Evolutionary conservation across 768 basidiomycete genomes (phyloP).

Genomic region (Leccinum rimulosum): DNA sequence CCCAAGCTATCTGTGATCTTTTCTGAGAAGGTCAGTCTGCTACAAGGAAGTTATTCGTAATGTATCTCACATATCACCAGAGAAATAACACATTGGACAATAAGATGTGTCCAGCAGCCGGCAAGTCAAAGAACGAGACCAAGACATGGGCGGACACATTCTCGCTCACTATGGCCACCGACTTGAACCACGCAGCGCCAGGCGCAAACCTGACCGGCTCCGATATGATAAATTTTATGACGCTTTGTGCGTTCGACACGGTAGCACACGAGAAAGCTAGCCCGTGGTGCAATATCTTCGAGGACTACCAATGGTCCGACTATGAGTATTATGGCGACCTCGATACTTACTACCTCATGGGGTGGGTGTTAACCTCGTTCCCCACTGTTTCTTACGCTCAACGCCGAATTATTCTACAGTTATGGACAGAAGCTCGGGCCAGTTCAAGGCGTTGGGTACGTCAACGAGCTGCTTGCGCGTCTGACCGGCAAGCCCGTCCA

Average conservation of each 20-base stretch:
- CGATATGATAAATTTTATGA: slow-evolving; percentile 60
- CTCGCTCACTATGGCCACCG: slow-evolving; percentile 48
- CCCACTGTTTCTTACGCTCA: neutral
- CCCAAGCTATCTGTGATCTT: slow-evolving; percentile 56
- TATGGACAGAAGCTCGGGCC: slow-evolving; percentile 65
- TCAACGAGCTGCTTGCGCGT: slow-evolving; percentile 53
- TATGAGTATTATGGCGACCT: slow-evolving; percentile 71
- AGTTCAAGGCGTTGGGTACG: slow-evolving; percentile 80
- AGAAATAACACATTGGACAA: slow-evolving; percentile 67
- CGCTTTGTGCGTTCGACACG: slow-evolving; percentile 76
- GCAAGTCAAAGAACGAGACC: slow-evolving; percentile 41
- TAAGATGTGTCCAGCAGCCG: slow-evolving; percentile 56
- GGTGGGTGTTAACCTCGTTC: slow-evolving; percentile 28
- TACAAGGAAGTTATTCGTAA: neutral
- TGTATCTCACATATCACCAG: slow-evolving; percentile 21
- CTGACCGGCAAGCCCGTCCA: slow-evolving; percentile 47
- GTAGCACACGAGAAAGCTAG: slow-evolving; percentile 46
- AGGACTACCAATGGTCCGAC: slow-evolving; percentile 51
- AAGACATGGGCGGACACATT: slow-evolving; percentile 51
- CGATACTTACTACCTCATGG: slow-evolving; percentile 71
- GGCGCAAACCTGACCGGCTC: slow-evolving; percentile 54
- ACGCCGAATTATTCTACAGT: slow-evolving; percentile 31
- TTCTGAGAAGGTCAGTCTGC: slow-evolving; percentile 44
- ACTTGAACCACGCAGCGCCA: slow-evolving; percentile 58
- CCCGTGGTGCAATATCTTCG: slow-evolving; percentile 70